phyloP scores from a whole-genome alignment of 768 basidiomycete species.

The Exsudoporus frostii region DNA sequence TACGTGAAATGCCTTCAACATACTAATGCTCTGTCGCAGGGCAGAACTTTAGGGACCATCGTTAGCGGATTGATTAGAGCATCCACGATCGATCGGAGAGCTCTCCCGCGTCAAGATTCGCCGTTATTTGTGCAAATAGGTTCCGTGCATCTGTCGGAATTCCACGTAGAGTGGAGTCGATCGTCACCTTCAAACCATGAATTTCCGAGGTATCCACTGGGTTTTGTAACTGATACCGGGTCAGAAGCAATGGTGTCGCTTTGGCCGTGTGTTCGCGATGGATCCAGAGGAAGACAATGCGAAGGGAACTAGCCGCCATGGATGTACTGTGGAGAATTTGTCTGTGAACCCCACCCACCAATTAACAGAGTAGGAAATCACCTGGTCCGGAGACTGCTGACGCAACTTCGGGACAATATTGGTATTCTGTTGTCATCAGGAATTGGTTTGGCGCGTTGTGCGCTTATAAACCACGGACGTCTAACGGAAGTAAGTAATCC shows the following conservation, averaged over 20 bases:
- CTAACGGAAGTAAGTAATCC: not conserved
- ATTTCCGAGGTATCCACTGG: not conserved
- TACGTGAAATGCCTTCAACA: not conserved
- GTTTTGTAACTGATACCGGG: not conserved
- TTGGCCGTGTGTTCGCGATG: not conserved
- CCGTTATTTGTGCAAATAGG: not conserved
- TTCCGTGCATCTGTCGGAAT: not conserved
- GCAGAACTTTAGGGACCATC: not conserved
- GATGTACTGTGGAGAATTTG: no score
- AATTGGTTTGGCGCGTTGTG: not conserved
- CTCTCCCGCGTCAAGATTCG: not conserved
- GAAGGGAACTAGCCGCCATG: not conserved
- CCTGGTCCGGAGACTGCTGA: not conserved
- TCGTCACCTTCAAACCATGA: not conserved
- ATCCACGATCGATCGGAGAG: not conserved
- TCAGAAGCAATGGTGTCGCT: not conserved
- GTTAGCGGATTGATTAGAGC: not conserved
- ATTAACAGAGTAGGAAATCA: not conserved
- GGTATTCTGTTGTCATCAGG: conserved; percentile 2
- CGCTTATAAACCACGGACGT: not conserved
- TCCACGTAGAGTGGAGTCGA: not conserved
- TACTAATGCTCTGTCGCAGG: not conserved
- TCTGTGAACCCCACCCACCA: not conserved
- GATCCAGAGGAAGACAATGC: not conserved
- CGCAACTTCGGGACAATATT: not conserved